Percentiles rank a stretch among this genome's conserved stretches.
Conservation (phyloP, 2,329 filamentous ascomycete genomes). For the Mycocentrospora acerina region DNA sequence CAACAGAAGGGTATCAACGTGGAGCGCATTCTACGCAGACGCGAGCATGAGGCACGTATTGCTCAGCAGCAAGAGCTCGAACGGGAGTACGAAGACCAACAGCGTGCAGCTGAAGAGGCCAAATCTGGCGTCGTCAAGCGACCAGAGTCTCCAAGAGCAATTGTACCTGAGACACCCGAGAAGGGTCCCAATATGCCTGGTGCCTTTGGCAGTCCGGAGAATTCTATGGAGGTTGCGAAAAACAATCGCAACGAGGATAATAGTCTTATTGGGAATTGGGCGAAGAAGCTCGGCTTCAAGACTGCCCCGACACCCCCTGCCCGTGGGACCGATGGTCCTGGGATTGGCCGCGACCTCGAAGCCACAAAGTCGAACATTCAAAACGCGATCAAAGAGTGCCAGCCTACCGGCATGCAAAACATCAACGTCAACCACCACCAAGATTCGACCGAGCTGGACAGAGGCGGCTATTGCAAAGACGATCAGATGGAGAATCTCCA, state of each 20-base stretch:
- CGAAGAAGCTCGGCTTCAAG: constrained; percentile 41
- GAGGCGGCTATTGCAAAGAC: constrained; percentile 41
- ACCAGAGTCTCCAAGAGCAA: constrained; percentile 12
- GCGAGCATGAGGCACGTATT: constrained; percentile 83
- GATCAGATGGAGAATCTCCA: constrained; percentile 41
- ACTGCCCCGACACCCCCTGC: constrained; percentile 18
- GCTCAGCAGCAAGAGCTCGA: constrained; percentile 79
- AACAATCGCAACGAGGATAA: constrained; percentile 27
- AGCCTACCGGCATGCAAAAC: constrained; percentile 33
- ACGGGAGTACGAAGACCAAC: constrained; percentile 62
- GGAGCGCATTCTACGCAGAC: constrained; percentile 84
- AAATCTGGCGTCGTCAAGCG: constrained; percentile 22
- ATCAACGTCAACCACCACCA: constrained; percentile 40
- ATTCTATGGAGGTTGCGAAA: constrained; percentile 28
- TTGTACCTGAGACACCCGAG: constrained; percentile 29
- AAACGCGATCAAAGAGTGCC: constrained; percentile 41
- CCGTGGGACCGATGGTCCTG: constrained; percentile 30
- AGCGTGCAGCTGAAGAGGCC: constrained; percentile 41
- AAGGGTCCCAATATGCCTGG: constrained; percentile 38
- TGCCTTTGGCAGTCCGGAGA: constrained; percentile 40
- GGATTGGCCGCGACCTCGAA: constrained; percentile 38
- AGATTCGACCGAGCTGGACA: constrained; percentile 40
- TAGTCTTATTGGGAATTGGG: constrained; percentile 38
- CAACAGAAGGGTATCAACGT: constrained; percentile 93
- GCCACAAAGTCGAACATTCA: constrained; percentile 40